Evolutionary conservation across 441 rosid species (phyloP).

Genomic region (Syzygium syzygioides): DNA sequence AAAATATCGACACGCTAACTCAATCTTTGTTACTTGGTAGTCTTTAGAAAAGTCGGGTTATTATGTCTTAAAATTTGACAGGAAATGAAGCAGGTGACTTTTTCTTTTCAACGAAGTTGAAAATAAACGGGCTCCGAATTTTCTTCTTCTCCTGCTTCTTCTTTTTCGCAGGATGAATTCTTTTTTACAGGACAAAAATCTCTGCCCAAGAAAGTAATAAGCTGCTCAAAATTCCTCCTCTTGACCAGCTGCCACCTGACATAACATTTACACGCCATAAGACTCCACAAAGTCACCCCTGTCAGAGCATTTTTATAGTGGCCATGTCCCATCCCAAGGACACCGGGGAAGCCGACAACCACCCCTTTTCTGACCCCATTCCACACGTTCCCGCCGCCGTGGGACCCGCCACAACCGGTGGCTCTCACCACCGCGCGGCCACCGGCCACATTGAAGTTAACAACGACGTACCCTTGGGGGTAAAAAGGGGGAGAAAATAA

Average conservation of each 20-base stretch:
- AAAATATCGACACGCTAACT: not conserved
- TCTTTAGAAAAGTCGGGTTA: not conserved
- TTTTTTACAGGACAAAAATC: not conserved
- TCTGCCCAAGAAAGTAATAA: not conserved
- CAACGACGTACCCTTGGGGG: not conserved
- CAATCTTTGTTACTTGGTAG: rapidly evolving
- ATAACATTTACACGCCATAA: not conserved
- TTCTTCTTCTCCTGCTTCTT: not conserved
- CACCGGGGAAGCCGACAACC: not conserved
- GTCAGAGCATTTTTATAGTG: not conserved
- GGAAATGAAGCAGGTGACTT: not conserved
- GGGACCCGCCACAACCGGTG: not conserved
- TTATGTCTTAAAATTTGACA: not conserved
- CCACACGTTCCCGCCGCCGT: not conserved
- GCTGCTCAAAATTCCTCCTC: not conserved
- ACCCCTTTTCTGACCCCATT: not conserved
- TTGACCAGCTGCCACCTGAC: not conserved
- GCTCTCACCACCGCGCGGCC: not conserved
- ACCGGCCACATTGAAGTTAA: not conserved
- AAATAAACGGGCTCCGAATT: not conserved
- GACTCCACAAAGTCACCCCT: not conserved
- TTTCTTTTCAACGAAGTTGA: not conserved
- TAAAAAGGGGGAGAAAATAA: not conserved
- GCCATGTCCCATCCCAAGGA: not conserved
- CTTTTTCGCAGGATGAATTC: not conserved